Conservation (phyloP, 352 stramenopile genomes). For the Globisporangium alternatum region DNA sequence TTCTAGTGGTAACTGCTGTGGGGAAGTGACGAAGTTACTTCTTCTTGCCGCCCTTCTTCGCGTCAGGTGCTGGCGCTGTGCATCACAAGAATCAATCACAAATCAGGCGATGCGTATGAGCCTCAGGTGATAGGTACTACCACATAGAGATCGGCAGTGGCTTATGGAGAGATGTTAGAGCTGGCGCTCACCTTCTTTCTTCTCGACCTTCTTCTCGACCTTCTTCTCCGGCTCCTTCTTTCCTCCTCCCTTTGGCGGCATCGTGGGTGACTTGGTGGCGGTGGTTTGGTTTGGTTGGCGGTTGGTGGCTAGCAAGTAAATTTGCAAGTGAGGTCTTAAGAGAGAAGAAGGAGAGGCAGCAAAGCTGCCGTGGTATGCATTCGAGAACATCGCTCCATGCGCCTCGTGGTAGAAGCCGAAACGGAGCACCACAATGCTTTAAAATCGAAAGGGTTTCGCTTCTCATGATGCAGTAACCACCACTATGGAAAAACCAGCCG, state of each 20-base stretch:
- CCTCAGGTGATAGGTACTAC: too few relatives aligned
- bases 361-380: neutral
- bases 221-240: constrained; percentile 29
- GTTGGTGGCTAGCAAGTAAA: neutral
- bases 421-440: too few relatives aligned
- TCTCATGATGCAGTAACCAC: too few relatives aligned
- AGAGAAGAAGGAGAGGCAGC: neutral
- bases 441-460: too few relatives aligned
- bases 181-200: constrained; percentile 25
- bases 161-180: too few relatives aligned
- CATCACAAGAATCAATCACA: too few relatives aligned
- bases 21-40: neutral
- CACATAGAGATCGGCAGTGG: too few relatives aligned
- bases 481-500: too few relatives aligned
- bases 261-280: neutral
- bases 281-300: neutral
- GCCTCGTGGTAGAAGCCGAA: too few relatives aligned
- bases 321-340: neutral
- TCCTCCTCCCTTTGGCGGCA: constrained; percentile 6
- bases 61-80: too few relatives aligned
- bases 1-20: neutral
- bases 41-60: too few relatives aligned
- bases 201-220: constrained; percentile 27
- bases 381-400: neutral
- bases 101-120: too few relatives aligned